Base-by-base conservation (phyloP, 1,139 yeast genomes). In the Starmera stellimalicola region DNA sequence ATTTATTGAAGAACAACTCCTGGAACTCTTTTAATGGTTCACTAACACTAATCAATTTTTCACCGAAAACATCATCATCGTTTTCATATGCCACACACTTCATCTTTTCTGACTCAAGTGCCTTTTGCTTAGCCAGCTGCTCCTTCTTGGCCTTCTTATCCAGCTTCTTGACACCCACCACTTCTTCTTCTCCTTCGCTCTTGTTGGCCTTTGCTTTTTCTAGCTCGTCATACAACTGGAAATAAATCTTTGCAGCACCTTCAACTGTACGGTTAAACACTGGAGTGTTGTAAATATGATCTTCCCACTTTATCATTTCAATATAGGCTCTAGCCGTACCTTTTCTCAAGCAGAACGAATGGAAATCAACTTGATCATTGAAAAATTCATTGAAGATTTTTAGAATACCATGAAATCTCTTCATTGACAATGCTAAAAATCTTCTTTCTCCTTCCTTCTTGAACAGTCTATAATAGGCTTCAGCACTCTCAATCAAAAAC, bases 311-410 rank as follows among this genome's bases (percentile, higher is more conserved):
- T 35, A 88, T 48, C 66, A 83, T 73, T 18, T 75, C 77, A 26
- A 83, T 47, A 51, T 91, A 91, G 17, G 91, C 79, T 41, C 94
- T 70, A 18, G 93, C 79, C 5, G 97, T 84, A 12, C 97, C 97
- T 48, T 81, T 77, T 60, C 96, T 75, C 67, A 84, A 73, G 54
- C 95, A 81, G 57, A 85, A 91, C 30, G 82, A 78, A 56, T 91
- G 98, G 77, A 91, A 91, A 54, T 91, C 99, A 47, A 81, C 72
- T 59, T 91, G 96, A 52, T 93, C 98, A 41, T 73, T 74, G 52
- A 65, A 72, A 58, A 78, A 85, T 37, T 75, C 82, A 33, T 73
- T 69, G 57, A 77, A 85, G 20, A 81, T 70, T 40, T 76, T 74
- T 34, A 76, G 63, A 23, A 87, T 68, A 1, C 87, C 77, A 26